Evolutionary conservation across 495 filamentous ascomycete genomes (phyloP).

Genomic region (Hypomontagnella submonticulosa): DNA sequence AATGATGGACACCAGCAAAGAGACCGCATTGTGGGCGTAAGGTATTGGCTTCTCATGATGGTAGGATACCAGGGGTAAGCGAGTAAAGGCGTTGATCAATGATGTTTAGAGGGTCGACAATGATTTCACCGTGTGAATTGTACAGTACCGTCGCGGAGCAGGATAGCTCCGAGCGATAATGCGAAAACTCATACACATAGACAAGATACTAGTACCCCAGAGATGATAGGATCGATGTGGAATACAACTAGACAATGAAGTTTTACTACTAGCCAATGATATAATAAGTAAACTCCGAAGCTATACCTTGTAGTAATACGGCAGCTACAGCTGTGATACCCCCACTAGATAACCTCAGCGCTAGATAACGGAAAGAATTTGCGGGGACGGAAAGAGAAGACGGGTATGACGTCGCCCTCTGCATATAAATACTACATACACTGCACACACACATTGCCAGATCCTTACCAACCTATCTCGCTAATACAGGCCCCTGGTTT

Average conservation of each 20-base stretch:
- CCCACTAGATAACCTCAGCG: neutral
- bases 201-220: neutral
- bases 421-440: constrained; percentile 26
- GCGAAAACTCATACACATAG: neutral
- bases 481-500: neutral
- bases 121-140: neutral
- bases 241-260: constrained; percentile 5
- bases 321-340: neutral
- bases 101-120: neutral
- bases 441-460: neutral
- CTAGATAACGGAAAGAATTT: constrained; percentile 2
- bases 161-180: neutral
- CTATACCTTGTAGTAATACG: no score
- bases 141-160: neutral
- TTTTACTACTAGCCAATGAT: constrained; percentile 2
- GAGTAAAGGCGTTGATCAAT: constrained; percentile 6
- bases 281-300: neutral
- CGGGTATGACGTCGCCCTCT: constrained; percentile 17
- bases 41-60: neutral
- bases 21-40: constrained; percentile 4
- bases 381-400: constrained; percentile 3
- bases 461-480: no score
- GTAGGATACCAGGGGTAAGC: constrained; percentile 11
- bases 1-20: constrained; percentile 8
- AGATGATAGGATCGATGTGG: neutral